Percentiles rank a stretch among this genome's conserved stretches.
These are phyloP conservation scores for Trypanosoma melophagium DNA, from an alignment of 208 protist genomes.

Conservation along the genomic window DNA sequence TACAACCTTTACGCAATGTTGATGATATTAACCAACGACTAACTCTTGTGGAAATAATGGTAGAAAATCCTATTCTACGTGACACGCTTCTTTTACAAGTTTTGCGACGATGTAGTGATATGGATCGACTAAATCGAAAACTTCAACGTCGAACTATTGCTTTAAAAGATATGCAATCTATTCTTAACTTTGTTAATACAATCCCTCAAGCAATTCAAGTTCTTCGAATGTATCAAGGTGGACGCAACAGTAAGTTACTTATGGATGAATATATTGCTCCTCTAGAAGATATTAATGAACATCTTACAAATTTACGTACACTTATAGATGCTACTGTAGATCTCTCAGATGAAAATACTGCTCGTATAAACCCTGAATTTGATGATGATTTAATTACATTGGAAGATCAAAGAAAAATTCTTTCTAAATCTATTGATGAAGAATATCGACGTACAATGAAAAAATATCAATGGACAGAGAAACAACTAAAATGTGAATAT, in stretches of 20 bases:
- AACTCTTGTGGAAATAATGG: slow-evolving; percentile 93
- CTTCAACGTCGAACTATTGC: slow-evolving; percentile 80
- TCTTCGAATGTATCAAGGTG: slow-evolving; percentile 66
- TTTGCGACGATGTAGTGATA: slow-evolving; percentile 91
- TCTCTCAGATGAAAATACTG: slow-evolving; percentile 66
- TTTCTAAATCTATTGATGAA: slow-evolving; percentile 77
- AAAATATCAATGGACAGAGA: slow-evolving; percentile 82
- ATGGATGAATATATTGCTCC: slow-evolving; percentile 83
- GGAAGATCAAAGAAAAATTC: slow-evolving; percentile 58
- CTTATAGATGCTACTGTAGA: slow-evolving; percentile 86
- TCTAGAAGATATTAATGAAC: slow-evolving; percentile 83
- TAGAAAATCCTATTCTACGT: slow-evolving; percentile 85
- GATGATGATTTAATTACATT: slow-evolving; percentile 92
- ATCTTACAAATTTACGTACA: slow-evolving; percentile 74
- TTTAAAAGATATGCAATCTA: slow-evolving; percentile 86
- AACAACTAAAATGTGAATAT: slow-evolving; percentile 91
- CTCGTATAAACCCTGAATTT: slow-evolving; percentile 92
- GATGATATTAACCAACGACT: slow-evolving; percentile 93
- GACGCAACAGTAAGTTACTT: slow-evolving; percentile 70
- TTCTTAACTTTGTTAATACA: slow-evolving; percentile 83
- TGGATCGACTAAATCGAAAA: slow-evolving; percentile 92
- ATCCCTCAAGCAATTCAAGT: slow-evolving; percentile 63
- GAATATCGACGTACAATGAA: slow-evolving; percentile 63
- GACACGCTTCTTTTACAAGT: slow-evolving; percentile 77
- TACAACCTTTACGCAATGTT: slow-evolving; percentile 94